Evolutionary conservation across 192 early-diverging fungal species (phyloP).

Genomic region (Linnemannia zychae): DNA sequence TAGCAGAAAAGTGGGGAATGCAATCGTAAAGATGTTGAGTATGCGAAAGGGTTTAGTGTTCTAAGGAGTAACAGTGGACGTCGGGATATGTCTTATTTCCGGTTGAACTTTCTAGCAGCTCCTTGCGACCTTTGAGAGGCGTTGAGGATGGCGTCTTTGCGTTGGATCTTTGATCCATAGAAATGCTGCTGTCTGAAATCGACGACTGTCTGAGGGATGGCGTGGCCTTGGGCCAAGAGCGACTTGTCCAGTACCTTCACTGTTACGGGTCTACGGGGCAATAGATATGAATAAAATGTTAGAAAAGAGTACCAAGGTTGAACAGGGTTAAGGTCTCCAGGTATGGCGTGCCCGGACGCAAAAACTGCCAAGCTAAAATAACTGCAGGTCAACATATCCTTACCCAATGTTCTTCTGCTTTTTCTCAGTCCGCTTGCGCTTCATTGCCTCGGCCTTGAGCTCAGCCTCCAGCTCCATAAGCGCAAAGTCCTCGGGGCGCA

Average conservation of each 20-base stretch:
- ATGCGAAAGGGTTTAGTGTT: not conserved
- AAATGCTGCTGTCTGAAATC: conserved; percentile 54
- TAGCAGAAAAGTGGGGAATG: not conserved
- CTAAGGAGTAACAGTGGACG: not conserved
- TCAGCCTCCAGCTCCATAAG: conserved; percentile 47
- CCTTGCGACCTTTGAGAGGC: conserved; percentile 22
- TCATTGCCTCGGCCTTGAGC: conserved; percentile 31
- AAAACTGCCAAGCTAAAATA: no score
- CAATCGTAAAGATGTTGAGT: not conserved
- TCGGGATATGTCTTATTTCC: conserved; percentile 42
- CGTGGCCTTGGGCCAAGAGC: conserved; percentile 37
- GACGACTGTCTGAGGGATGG: conserved; percentile 42
- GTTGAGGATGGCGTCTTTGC: conserved; percentile 42
- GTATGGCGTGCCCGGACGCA: no score
- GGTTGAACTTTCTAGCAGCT: conserved; percentile 33
- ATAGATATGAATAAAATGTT: not conserved
- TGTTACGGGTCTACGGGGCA: conserved; percentile 36
- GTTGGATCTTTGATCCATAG: conserved; percentile 34
- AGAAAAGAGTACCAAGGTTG: not conserved
- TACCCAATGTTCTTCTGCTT: conserved; percentile 52
- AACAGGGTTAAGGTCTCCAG: no score
- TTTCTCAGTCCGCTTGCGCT: conserved; percentile 49
- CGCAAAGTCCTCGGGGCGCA: conserved; percentile 51
- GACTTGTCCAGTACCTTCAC: conserved; percentile 50
- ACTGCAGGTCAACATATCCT: conserved; percentile 8